These are phyloP conservation scores for Chloranthus sessilifolius DNA, from an alignment of 164 flowering plant genomes.

Conservation along the genomic window DNA sequence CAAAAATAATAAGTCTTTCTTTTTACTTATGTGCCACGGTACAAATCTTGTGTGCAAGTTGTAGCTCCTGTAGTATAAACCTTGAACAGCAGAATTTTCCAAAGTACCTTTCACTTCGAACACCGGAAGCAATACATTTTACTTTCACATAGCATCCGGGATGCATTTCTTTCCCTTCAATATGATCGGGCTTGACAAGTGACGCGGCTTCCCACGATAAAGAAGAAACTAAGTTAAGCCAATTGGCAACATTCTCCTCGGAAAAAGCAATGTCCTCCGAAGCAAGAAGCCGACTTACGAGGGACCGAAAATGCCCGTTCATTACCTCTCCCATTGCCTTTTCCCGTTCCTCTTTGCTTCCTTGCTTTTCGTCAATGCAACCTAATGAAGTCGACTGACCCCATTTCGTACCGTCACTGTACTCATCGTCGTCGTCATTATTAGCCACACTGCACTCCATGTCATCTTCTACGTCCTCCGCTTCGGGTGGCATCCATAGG, in stretches of 20 bases:
- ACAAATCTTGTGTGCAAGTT: too few relatives aligned
- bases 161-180: constrained; percentile 60
- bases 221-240: constrained; percentile 75
- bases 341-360: constrained; percentile 49
- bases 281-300: constrained; percentile 56
- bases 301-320: constrained; percentile 58
- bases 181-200: constrained; percentile 61
- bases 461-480: constrained; percentile 70
- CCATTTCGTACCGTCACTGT: constrained; percentile 56
- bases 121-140: constrained; percentile 84
- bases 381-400: constrained; percentile 47
- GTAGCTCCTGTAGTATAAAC: too few relatives aligned
- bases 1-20: too few relatives aligned
- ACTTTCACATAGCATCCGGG: constrained; percentile 78
- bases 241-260: constrained; percentile 42
- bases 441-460: constrained; percentile 43
- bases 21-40: too few relatives aligned
- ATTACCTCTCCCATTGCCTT: constrained; percentile 51
- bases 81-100: background rate
- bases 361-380: constrained; percentile 31
- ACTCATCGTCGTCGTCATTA: constrained; percentile 70
- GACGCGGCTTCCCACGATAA: constrained; percentile 92
- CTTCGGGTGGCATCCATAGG: constrained; percentile 81
- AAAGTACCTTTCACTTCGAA: constrained; percentile 61
- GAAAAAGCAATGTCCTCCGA: constrained; percentile 36